Percentiles rank a stretch among this genome's conserved stretches.
These are phyloP conservation scores for Coffea humblotiana DNA, from an alignment of 305 asterid species.

Conservation along the genomic window DNA sequence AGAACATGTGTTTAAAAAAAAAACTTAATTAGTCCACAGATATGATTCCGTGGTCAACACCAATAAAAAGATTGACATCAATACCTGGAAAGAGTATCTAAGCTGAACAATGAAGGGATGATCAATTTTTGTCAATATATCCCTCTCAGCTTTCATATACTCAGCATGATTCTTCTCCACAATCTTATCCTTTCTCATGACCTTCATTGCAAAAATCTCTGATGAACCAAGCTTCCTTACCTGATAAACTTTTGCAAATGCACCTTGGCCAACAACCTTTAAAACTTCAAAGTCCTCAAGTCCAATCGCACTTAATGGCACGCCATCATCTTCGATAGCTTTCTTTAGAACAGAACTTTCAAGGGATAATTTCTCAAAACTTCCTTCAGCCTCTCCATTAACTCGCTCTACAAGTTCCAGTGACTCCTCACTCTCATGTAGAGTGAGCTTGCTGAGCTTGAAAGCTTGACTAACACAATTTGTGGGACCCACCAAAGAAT, in stretches of 20 bases:
- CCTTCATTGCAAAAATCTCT: conserved; percentile 89
- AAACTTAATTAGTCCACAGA: not conserved
- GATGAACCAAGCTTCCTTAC: conserved; percentile 69
- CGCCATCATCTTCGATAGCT: conserved; percentile 25
- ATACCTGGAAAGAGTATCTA: conserved; percentile 90
- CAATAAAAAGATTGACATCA: not conserved
- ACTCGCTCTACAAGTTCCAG: conserved; percentile 37
- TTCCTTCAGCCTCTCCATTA: conserved; percentile 33
- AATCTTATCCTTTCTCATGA: conserved; percentile 82
- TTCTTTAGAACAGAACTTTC: conserved; percentile 25
- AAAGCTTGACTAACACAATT: conserved; percentile 40
- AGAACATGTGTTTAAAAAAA: too few species aligned
- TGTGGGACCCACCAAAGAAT: conserved; percentile 77
- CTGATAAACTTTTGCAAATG: conserved; percentile 89
- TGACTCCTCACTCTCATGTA: conserved; percentile 49
- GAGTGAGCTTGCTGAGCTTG: conserved; percentile 48
- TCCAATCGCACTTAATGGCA: conserved; percentile 43
- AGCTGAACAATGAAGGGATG: conserved; percentile 82
- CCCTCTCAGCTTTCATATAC: conserved; percentile 84
- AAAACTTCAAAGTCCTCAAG: conserved; percentile 76
- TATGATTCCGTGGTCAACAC: not conserved
- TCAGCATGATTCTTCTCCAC: conserved; percentile 80
- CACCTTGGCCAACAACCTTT: conserved; percentile 91
- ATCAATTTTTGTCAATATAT: conserved; percentile 62
- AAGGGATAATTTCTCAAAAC: conserved; percentile 26